Conservation (phyloP, 176 grass and related monocot genomes). For the Themeda triandra region DNA sequence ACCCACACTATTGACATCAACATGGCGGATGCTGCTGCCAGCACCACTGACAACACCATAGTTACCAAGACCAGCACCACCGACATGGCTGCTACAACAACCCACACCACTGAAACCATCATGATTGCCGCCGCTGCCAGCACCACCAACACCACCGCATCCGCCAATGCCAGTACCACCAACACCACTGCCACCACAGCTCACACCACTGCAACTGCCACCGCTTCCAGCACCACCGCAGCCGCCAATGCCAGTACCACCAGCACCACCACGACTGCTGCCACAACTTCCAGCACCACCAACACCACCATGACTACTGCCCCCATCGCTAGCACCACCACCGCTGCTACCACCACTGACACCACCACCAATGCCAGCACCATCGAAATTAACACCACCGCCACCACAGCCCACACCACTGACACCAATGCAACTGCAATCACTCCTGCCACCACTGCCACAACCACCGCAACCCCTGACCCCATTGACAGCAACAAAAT, state of each 20-base stretch:
- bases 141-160: no score
- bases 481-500: not conserved
- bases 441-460: not conserved
- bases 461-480: not conserved
- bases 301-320: not conserved
- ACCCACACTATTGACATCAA: no score
- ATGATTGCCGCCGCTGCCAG: no score
- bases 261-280: not conserved
- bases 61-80: no score
- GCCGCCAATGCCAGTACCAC: not conserved
- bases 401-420: no score
- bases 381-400: not conserved
- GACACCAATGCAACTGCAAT: not conserved
- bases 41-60: no score
- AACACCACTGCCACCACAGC: no score
- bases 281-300: not conserved
- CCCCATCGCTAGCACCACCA: not conserved
- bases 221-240: not conserved
- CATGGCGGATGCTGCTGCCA: no score
- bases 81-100: no score
- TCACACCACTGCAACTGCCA: no score
- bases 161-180: no score
- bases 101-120: no score
- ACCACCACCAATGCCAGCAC: not conserved
- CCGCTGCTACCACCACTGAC: not conserved